Base-by-base conservation (phyloP, 2,329 filamentous ascomycete genomes). In the Lomentospora prolificans region DNA sequence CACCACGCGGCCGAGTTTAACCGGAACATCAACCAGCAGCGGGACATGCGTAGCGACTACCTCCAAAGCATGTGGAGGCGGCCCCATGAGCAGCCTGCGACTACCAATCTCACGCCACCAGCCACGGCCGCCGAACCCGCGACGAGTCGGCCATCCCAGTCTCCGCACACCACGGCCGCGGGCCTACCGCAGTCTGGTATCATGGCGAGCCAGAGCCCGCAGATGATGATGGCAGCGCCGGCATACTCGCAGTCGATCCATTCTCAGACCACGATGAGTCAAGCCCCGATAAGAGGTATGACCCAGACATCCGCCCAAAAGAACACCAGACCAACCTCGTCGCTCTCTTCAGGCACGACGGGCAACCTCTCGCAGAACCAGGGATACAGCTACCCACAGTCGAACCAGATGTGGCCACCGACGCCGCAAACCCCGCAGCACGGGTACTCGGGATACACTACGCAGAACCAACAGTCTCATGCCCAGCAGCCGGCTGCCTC, bases 1-100 rank as follows among this genome's bases (percentile, higher is more conserved):
- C 84, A 89, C 53, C 89, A 95, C 60, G 87, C 92, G 17, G 89
- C 90, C 57, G 92, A 97, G 62, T 95, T 87, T 73, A 97, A 92
- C 73, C 90, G 94, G 64, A 80, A 81, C 50, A 77, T 97, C 53
- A 90, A 87, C 64, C 81, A 87, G 62, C 87, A 91, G 68, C 86
- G 92, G 57, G 83, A 84, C 39, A 85, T 87, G 70, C 87, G 94
- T 57, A 81, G 78, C 58, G 85, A 91, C 57, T 95, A 90, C 62
- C 76, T 95, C 60, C 85, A 92, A 55, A 84, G 83, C 56, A 80
- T 90, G 61, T 97, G 91, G 87, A 82, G 86, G 60, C 81, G 87
- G 59, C 86, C 88, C 9, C 90, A 95, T 61, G 90, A 96, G 66
- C 83, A 87, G 58, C 84, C 89, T 25, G 68, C 72, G 56, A 72